Percentiles rank a stretch among this genome's conserved stretches.
phyloP scores from a whole-genome alignment of 176 grass and related monocot species.

The Raddia distichophylla region DNA sequence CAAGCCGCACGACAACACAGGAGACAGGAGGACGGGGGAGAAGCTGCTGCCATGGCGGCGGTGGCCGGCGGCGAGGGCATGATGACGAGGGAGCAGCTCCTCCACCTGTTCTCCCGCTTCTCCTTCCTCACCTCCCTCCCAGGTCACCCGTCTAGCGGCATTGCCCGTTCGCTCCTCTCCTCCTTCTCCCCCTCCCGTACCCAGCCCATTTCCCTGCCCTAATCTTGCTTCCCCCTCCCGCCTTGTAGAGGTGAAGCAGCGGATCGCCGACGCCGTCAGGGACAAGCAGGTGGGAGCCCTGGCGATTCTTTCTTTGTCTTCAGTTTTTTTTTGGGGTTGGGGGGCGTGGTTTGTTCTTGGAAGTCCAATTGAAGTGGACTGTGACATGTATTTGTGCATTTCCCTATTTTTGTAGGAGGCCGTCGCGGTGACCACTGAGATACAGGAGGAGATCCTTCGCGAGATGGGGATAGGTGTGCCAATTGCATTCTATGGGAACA shows the following conservation, averaged over 20 bases:
- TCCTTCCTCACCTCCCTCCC: conserved; percentile 66
- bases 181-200: not conserved
- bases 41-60: conserved; percentile 22
- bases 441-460: conserved; percentile 79
- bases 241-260: conserved; percentile 64
- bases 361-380: not conserved
- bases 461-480: conserved; percentile 77
- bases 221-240: not conserved
- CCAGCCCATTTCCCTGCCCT: not conserved
- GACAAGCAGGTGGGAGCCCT: conserved; percentile 59
- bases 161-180: not conserved
- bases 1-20: not conserved
- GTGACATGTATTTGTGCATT: not conserved
- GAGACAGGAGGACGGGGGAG: no score
- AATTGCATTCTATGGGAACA: not conserved
- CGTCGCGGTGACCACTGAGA: conserved; percentile 71
- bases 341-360: not conserved
- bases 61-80: conserved; percentile 41
- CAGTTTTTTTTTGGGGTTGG: not conserved
- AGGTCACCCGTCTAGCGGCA: conserved; percentile 25
- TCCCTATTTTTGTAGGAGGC: conserved; percentile 53
- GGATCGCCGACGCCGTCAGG: conserved; percentile 69
- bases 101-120: conserved; percentile 77
- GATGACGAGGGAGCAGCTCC: conserved; percentile 65
- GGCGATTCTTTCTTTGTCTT: not conserved